Evolutionary conservation across 1,284 basidiomycete species (phyloP), one percentile per base, ranked within the genome.

Genomic region (Malassezia furfur): DNA sequence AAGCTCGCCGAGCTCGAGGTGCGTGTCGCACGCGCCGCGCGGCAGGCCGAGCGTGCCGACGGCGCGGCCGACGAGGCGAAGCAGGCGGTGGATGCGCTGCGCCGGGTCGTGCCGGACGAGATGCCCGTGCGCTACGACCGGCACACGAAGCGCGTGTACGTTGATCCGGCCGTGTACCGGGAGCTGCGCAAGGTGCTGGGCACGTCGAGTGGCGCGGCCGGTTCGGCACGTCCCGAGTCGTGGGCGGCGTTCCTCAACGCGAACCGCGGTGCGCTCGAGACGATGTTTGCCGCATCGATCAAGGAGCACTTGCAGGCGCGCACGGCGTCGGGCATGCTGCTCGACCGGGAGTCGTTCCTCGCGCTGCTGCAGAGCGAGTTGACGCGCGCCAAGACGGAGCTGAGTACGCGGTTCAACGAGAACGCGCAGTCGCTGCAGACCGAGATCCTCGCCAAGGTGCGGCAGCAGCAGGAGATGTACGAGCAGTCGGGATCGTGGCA

Each of bases 161-260:
- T 80, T 48, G 77, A 79, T 48, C 78, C 78, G 4, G 59, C 63
- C 15, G 78, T 80, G 67, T 80, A 78, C 77, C 69, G 65, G 8
- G 75, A 78, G 50, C 72, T 80, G 56, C 74, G 76, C 56, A 74
- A 74, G 50, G 76, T 78, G 12, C 74, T 80, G 55, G 32, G 31
- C 1, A 15, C 40, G 17, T n/a, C 40, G 2, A 10, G 12, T 19
- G 21, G 37, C 6, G 34, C 47, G 22, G 22, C 17, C 4, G 11
- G 10, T 9, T 2, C n/a, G 37, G 36, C 36, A 7, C 28, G 15
- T 9, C 39, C 48, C 31, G 11, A 25, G 15, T 30, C 52, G 1
- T 59, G 57, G 57, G 9, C 40, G 1, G 32, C 31, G 3, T 54
- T 54, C 41, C 38, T 47, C 2, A 31, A 17, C 15, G 39, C 45